Evolutionary conservation across 805 yeast genomes (phyloP), one percentile per base, ranked within the genome.

Genomic region (Tetrapisispora nanseiensis): DNA sequence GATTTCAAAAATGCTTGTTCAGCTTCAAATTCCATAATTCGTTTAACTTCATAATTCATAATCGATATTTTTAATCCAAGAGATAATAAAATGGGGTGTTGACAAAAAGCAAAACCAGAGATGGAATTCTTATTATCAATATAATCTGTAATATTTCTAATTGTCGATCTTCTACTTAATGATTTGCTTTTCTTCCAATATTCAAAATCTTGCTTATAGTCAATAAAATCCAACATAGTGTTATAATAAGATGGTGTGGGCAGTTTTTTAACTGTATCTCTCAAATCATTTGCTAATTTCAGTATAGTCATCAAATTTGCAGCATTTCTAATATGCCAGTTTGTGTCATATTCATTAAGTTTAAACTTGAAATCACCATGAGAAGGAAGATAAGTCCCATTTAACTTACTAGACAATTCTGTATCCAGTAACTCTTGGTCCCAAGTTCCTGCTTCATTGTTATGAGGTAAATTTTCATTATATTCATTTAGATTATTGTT

Each of bases 1-100:
- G 95, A 80, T 40, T 74, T 75, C 32, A 87, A 72, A 52, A 87
- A 87, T 0, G 95, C 95, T 57, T 85, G 90, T 52, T 86, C 95
- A 0, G 95, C 95, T 52, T 82, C 80, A 41, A 82, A 66, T 52
- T 83, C 92, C 95, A 87, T 87, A 41, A 75, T 81, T 37, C 81
- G 62, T 47, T 78, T 73, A 0, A 90, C 86, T 55, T 86, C 95
- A 57, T 84, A 79, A 51, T 85, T 95, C 48, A 90, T 63, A 2
- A 90, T 77, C 0, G 81, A 70, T 2, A 87, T 82, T 59, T 90
- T 90, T 1, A 86, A 74, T 0, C 95, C 96, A 45, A 90, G 61
- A 0, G 95, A 79, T 20, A 90, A 64, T 40, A 86, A 64, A 56
- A 84, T 87, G 1, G 97, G 96, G 50, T 72, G 87, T 48, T 83